Evolutionary conservation across 2,329 filamentous ascomycete genomes (phyloP).

Genomic region (Aspergillus latus): DNA sequence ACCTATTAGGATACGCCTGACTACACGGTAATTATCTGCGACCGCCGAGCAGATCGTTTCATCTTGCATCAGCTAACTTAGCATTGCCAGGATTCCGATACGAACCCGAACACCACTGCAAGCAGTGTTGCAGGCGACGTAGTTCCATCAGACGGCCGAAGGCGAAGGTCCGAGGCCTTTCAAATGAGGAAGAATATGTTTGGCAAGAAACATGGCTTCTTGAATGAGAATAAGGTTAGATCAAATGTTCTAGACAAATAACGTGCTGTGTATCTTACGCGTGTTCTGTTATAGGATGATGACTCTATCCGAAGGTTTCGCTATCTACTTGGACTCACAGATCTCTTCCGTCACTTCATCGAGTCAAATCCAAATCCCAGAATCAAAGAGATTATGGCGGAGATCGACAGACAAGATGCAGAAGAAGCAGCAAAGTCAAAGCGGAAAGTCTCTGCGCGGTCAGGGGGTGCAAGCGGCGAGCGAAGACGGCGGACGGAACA

Average conservation of each 20-base stretch:
- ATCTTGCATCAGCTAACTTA: neutral
- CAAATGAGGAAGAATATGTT: constrained; percentile 89
- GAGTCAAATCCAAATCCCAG: constrained; percentile 94
- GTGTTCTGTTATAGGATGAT: constrained; percentile 65
- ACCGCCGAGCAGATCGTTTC: neutral
- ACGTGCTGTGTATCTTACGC: neutral
- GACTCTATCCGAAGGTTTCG: constrained; percentile 92
- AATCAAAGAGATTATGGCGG: constrained; percentile 87
- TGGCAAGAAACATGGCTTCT: constrained; percentile 87
- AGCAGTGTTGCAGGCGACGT: constrained; percentile 83
- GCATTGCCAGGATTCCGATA: constrained; percentile 59
- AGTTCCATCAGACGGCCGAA: constrained; percentile 69
- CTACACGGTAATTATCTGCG: constrained; percentile 53
- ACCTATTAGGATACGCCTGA: constrained; percentile 60
- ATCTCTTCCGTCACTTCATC: constrained; percentile 98
- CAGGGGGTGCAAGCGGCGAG: constrained; percentile 78
- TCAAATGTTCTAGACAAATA: neutral
- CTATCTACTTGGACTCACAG: constrained; percentile 90
- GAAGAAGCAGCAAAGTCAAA: constrained; percentile 68
- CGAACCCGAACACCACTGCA: constrained; percentile 66
- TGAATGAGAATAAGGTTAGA: constrained; percentile 87
- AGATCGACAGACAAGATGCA: constrained; percentile 91
- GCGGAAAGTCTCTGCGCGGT: constrained; percentile 73
- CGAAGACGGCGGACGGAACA: constrained; percentile 88
- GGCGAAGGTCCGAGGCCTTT: constrained; percentile 80